Percentiles rank a stretch among this genome's conserved stretches.
phyloP scores from a whole-genome alignment of 208 protist species.

The Acanthamoeba royreba region DNA sequence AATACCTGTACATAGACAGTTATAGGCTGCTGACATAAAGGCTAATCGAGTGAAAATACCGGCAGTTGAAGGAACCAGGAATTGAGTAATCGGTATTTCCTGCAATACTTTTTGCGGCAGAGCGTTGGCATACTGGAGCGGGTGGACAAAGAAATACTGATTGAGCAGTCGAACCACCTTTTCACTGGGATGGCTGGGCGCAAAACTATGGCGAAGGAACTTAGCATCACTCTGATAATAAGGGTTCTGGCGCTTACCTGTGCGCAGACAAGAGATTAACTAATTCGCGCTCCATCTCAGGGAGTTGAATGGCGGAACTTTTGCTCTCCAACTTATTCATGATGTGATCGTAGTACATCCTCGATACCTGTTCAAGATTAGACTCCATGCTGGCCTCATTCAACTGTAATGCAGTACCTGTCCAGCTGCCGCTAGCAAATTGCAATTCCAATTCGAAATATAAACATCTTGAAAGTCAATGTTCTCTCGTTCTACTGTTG shows the following conservation, averaged over 20 bases:
- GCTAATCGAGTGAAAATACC: neutral
- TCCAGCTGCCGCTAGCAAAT: neutral
- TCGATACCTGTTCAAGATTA: neutral
- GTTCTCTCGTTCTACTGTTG: neutral
- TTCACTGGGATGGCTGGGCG: neutral
- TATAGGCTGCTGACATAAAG: neutral
- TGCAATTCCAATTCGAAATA: constrained; percentile 13
- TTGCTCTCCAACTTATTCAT: neutral
- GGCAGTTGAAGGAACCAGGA: neutral
- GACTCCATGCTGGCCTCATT: neutral
- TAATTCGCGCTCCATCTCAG: neutral
- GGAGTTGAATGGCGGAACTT: neutral
- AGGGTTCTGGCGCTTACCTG: neutral
- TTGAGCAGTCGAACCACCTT: neutral
- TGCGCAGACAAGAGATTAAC: neutral
- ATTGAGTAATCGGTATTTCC: neutral
- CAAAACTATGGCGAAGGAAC: no score
- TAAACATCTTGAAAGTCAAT: constrained; percentile 21
- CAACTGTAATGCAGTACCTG: neutral
- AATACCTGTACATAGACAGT: neutral
- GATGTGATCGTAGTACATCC: constrained; percentile 3
- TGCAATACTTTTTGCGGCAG: neutral
- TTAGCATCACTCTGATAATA: neutral
- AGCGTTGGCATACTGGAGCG: neutral
- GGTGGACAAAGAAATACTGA: constrained; percentile 17